These are phyloP conservation scores for Phaeosphaeria sp. DNA, from an alignment of 2,329 filamentous ascomycete genomes.

Conservation along the genomic window DNA sequence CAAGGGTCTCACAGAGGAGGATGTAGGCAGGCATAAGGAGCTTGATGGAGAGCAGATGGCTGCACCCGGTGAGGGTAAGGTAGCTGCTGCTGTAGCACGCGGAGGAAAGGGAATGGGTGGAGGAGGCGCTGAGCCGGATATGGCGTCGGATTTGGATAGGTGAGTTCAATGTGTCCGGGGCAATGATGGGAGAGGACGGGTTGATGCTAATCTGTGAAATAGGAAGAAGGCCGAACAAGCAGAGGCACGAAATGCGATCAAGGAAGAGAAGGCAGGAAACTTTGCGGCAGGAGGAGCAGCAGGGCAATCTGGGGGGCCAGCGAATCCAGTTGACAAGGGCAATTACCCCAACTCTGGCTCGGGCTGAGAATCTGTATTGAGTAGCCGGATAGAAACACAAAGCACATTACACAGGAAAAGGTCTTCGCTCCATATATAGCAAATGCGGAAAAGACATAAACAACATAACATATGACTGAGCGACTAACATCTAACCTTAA, in stretches of 20 bases:
- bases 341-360: conserved; percentile 36
- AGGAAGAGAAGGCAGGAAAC: conserved; percentile 47
- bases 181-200: not conserved
- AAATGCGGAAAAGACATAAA: too few species aligned
- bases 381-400: too few species aligned
- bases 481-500: too few species aligned
- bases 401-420: too few species aligned
- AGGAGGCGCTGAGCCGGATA: conserved; percentile 48
- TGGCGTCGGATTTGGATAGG: conserved; percentile 56
- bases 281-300: conserved; percentile 52
- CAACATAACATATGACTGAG: too few species aligned
- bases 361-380: not conserved
- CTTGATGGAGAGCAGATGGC: conserved; percentile 58
- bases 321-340: conserved; percentile 40
- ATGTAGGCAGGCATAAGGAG: conserved; percentile 54
- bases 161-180: conserved; percentile 17
- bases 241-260: conserved; percentile 48
- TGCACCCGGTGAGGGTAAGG: conserved; percentile 54
- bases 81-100: conserved; percentile 51
- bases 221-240: conserved; percentile 60
- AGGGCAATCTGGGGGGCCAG: conserved; percentile 56
- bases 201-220: conserved; percentile 10
- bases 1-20: conserved; percentile 48
- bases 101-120: conserved; percentile 36
- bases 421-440: too few species aligned